A percentile compares a stretch with the other conserved stretches of the same genome.
Conservation (phyloP, 2,329 filamentous ascomycete genomes). For the Calonectria honghensis region DNA sequence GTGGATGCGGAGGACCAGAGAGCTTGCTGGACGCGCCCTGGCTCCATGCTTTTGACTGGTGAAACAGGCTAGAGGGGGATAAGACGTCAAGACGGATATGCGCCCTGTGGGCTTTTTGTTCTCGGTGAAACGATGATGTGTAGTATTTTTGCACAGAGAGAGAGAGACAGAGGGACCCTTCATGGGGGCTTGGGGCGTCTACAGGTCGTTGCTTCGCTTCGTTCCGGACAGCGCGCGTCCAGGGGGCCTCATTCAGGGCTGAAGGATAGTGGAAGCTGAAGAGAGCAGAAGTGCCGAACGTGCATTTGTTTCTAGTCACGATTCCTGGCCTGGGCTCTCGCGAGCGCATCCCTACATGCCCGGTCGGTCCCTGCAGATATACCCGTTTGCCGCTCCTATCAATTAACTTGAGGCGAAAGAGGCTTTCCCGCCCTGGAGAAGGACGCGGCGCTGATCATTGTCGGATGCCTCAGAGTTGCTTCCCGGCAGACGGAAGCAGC, state of each 20-base stretch:
- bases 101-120: constrained; percentile 5
- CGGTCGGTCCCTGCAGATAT: constrained; percentile 11
- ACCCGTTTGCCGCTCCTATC: constrained; percentile 7
- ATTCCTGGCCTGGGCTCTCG: not conserved
- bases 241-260: not conserved
- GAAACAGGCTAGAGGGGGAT: constrained; percentile 31
- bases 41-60: constrained; percentile 20
- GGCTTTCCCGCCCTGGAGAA: not conserved
- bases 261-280: not conserved
- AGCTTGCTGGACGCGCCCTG: constrained; percentile 2
- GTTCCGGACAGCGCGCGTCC: not conserved
- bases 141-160: not conserved
- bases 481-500: not conserved
- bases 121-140: constrained; percentile 28
- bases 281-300: not conserved
- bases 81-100: constrained; percentile 9
- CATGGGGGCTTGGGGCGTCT: not conserved
- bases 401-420: not conserved
- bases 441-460: not conserved
- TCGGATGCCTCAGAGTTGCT: constrained; percentile 7
- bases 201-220: constrained; percentile 15
- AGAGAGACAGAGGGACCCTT: not conserved
- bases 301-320: constrained; percentile 22
- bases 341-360: not conserved
- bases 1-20: not conserved